A percentile compares a stretch with the other conserved stretches of the same genome.
phyloP scores from a whole-genome alignment of 148 eudicot genomes.

The Camellia japonica region DNA sequence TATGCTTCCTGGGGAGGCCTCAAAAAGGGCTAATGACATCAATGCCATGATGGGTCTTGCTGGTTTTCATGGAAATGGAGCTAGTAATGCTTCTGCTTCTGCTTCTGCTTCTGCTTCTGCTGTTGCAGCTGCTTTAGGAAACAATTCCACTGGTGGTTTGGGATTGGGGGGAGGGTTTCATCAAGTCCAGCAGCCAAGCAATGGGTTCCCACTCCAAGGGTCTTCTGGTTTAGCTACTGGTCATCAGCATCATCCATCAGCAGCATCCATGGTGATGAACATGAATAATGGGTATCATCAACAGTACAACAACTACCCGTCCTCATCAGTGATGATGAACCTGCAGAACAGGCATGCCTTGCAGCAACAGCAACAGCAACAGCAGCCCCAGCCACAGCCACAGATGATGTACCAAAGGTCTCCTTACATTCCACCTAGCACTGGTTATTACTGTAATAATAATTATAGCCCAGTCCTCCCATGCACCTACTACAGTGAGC shows the following conservation, averaged over 20 bases:
- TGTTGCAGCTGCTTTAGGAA: constrained; percentile 18
- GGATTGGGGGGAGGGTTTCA: constrained; percentile 15
- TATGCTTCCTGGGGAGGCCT: constrained; percentile 20
- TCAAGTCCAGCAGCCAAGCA: constrained; percentile 28
- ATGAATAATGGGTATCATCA: constrained; percentile 26
- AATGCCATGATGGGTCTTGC: constrained; percentile 45
- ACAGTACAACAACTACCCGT: constrained; percentile 15
- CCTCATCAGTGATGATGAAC: constrained; percentile 51
- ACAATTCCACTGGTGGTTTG: constrained; percentile 18
- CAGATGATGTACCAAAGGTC: constrained; percentile 79
- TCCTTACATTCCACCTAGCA: constrained; percentile 52
- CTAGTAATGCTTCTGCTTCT: constrained; percentile 9
- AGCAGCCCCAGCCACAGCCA: constrained; percentile 33
- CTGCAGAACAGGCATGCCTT: constrained; percentile 46
- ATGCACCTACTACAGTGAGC: constrained; percentile 29
- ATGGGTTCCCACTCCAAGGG: constrained; percentile 19
- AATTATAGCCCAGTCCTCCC: constrained; percentile 54
- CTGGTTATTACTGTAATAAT: constrained; percentile 63
- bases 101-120: constrained; percentile 13
- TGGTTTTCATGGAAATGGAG: constrained; percentile 36
- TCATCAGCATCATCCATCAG: constrained; percentile 25
- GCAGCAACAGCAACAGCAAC: constrained; percentile 28
- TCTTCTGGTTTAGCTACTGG: constrained; percentile 24
- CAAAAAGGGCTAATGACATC: constrained; percentile 40
- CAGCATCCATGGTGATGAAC: constrained; percentile 42